Base-by-base conservation (phyloP, 2,329 filamentous ascomycete genomes). In the Aspergillus arachidicola region DNA sequence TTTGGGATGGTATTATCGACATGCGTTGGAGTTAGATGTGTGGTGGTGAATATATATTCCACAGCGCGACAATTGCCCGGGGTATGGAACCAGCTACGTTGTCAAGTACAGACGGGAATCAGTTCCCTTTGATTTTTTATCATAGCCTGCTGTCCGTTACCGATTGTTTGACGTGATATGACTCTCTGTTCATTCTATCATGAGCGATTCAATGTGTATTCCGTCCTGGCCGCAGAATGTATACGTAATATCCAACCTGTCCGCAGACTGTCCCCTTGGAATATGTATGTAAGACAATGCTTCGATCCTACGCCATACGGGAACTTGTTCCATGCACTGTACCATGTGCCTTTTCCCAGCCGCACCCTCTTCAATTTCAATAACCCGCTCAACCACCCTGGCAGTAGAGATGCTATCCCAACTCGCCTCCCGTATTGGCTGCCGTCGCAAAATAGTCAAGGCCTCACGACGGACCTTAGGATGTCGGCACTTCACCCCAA, bases 401-500 rank as follows among this genome's bases (percentile, higher is more conserved):
- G 74, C 73, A 48, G 73, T 60, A 59, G 51, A 65, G 32, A 69
- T 63, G 57, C 75, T 79, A 67, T 77, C 72, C 76, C 76, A 79
- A 64, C 71, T 68, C 10, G 72, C 76, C 63, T 79, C 77, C 58
- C 69, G 71, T 48, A 75, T 66, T 21, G 11, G 53, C 41, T 66
- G 61, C 54, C 45, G 36, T 48, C 58, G 65, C 59, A 67, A 53
- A 38, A 67, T 64, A 50, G 54, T 66, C 36, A 79, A 60, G 38
- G 65, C 71, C 58, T 74, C 62, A 41, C 76, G 77, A 41, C 77
- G 71, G 45, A 78, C 66, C 2, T 26, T 46, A 1, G 76, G 74
- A 67, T 79, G 64, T 30, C 77, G 72, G 66, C 77, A 79, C 66
- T 78, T 78, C 58, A 58, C 68, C n/a, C 75, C 76, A 36, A 76